These are phyloP conservation scores for Malus sylvestris DNA, from an alignment of 306 rosid species.

Conservation along the genomic window DNA sequence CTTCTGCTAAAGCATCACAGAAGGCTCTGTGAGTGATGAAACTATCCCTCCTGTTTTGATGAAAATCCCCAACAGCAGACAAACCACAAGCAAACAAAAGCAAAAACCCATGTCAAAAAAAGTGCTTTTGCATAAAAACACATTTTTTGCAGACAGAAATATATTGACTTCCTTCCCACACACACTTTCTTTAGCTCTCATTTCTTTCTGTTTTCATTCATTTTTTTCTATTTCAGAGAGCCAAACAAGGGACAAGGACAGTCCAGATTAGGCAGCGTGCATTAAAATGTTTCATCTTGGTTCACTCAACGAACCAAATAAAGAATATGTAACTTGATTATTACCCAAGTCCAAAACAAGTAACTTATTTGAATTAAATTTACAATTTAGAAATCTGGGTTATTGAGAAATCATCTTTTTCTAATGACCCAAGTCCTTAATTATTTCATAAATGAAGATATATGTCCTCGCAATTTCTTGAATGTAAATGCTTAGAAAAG, in stretches of 20 bases:
- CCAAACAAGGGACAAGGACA: conserved; percentile 2
- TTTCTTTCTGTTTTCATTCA: not conserved
- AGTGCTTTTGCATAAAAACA: not conserved
- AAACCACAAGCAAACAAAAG: conserved; percentile 13
- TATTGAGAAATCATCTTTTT: not conserved
- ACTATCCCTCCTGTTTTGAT: conserved; percentile 74
- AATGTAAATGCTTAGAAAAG: not conserved
- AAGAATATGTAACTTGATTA: not conserved
- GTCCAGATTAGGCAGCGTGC: not conserved
- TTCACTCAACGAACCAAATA: not conserved
- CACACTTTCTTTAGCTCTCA: not conserved
- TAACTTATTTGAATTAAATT: not conserved
- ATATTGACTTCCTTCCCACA: conserved; percentile 21
- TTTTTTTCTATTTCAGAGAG: not conserved
- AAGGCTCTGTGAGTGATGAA: conserved; percentile 99
- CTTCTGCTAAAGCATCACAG: conserved; percentile 94
- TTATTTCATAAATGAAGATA: not conserved
- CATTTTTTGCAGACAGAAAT: not conserved
- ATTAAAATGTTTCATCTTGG: not conserved
- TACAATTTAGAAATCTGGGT: not conserved
- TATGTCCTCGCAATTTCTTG: not conserved
- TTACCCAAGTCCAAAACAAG: not conserved
- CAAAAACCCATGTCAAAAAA: conserved; percentile 1
- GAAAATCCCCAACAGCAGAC: conserved; percentile 19
- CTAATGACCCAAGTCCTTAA: not conserved